These are phyloP conservation scores for Xanthoconium purpureum DNA, from an alignment of 768 basidiomycete species.

Conservation along the genomic window DNA sequence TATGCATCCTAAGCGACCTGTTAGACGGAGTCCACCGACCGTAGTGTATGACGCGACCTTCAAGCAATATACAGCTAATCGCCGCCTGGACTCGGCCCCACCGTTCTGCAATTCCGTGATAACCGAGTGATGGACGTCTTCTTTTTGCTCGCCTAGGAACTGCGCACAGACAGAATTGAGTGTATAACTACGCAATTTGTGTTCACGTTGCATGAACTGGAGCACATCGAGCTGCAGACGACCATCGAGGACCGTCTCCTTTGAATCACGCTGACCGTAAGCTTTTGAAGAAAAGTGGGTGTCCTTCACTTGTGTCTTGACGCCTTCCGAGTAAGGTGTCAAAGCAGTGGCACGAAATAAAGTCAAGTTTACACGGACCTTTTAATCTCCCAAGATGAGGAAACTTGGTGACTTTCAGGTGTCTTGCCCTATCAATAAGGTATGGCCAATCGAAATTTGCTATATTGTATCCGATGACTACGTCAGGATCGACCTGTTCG, in stretches of 20 bases:
- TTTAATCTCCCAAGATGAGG: slow-evolving; percentile 72
- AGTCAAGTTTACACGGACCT: slow-evolving; percentile 40
- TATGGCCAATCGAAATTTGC: slow-evolving; percentile 96
- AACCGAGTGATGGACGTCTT: slow-evolving; percentile 97
- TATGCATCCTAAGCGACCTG: slow-evolving; percentile 78
- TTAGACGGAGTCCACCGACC: neutral
- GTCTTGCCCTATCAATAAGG: slow-evolving; percentile 86
- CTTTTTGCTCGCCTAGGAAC: slow-evolving; percentile 98
- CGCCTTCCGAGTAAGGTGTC: slow-evolving; percentile 42
- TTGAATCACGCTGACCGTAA: slow-evolving; percentile 95
- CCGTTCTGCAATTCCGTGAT: slow-evolving; percentile 98
- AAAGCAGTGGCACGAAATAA: neutral
- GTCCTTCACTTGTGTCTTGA: slow-evolving; percentile 78
- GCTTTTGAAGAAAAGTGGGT: slow-evolving; percentile 99
- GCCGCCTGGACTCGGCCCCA: slow-evolving; percentile 86
- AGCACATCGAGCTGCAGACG: slow-evolving; percentile 93
- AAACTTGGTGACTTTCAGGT: slow-evolving; percentile 68
- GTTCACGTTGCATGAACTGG: slow-evolving; percentile 98
- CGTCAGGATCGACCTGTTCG: slow-evolving; percentile 86
- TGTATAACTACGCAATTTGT: slow-evolving; percentile 95
- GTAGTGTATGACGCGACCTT: slow-evolving; percentile 53
- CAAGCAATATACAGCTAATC: slow-evolving; percentile 95
- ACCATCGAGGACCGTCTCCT: slow-evolving; percentile 87
- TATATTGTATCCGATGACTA: slow-evolving; percentile 96
- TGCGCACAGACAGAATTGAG: slow-evolving; percentile 98